Evolutionary conservation across 2,329 filamentous ascomycete genomes (phyloP).

Genomic region (Ilyonectria mors-panacis): DNA sequence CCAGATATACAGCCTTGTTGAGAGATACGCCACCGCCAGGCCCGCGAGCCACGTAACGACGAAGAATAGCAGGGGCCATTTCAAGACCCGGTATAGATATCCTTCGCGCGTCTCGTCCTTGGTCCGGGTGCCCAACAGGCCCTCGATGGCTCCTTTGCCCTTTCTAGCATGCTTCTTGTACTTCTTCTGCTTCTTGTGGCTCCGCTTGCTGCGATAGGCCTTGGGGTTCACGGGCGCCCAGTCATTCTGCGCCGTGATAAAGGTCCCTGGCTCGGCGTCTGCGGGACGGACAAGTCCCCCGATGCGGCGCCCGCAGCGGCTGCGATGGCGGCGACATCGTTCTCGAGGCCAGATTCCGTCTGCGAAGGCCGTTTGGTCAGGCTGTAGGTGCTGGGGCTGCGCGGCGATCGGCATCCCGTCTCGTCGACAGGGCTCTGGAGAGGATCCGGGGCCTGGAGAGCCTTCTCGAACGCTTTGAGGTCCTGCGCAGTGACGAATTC

Average conservation of each 20-base stretch:
- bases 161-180: constrained; percentile 49
- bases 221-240: constrained; percentile 91
- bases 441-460: constrained; percentile 85
- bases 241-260: constrained; percentile 93
- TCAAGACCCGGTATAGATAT: constrained; percentile 88
- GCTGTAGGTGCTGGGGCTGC: constrained; percentile 58
- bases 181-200: constrained; percentile 53
- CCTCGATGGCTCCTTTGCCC: constrained; percentile 56
- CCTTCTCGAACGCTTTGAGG: constrained; percentile 83
- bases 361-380: constrained; percentile 60
- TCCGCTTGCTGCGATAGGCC: constrained; percentile 62
- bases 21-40: constrained; percentile 79
- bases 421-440: constrained; percentile 74
- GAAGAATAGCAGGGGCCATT: constrained; percentile 89
- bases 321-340: constrained; percentile 55
- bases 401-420: constrained; percentile 58
- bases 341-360: constrained; percentile 47
- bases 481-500: constrained; percentile 84
- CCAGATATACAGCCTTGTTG: constrained; percentile 91
- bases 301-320: constrained; percentile 58
- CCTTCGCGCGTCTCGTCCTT: constrained; percentile 96
- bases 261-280: constrained; percentile 60
- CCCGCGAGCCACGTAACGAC: constrained; percentile 86
- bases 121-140: constrained; percentile 69
- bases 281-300: constrained; percentile 50